Evolutionary conservation across 176 grass and related monocot genomes (phyloP).

Genomic region (Dendrocalamus sinicus): DNA sequence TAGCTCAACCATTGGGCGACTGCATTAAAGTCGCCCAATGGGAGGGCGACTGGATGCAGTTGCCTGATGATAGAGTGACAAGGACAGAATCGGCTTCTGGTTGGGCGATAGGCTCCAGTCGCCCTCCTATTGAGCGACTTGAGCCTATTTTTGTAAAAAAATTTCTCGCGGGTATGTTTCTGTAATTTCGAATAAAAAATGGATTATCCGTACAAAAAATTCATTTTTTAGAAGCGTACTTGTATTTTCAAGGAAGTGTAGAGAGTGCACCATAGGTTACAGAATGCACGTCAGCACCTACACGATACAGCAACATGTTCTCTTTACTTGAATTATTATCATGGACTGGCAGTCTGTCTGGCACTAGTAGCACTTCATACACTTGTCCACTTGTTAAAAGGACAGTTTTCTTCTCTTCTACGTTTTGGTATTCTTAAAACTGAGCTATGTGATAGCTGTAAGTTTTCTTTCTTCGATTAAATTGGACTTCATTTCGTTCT

Average conservation of each 20-base stretch:
- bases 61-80: too few species aligned
- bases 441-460: not conserved
- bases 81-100: too few species aligned
- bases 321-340: conserved; percentile 6
- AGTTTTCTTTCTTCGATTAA: conserved; percentile 13
- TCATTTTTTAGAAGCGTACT: not conserved
- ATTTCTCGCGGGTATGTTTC: too few species aligned
- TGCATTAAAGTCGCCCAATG: too few species aligned
- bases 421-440: conserved; percentile 9
- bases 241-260: conserved; percentile 1
- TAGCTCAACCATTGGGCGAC: too few species aligned
- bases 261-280: not conserved
- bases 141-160: too few species aligned
- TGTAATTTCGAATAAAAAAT: too few species aligned
- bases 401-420: not conserved
- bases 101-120: too few species aligned
- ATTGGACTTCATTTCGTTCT: not conserved
- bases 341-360: not conserved
- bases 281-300: conserved; percentile 12
- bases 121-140: too few species aligned
- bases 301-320: conserved; percentile 1
- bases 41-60: too few species aligned
- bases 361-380: not conserved
- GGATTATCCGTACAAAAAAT: too few species aligned
- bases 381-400: conserved; percentile 5